phyloP scores from a whole-genome alignment of 225 moss, liverwort and hornwort genomes.

The Sphagnum tenellum region DNA sequence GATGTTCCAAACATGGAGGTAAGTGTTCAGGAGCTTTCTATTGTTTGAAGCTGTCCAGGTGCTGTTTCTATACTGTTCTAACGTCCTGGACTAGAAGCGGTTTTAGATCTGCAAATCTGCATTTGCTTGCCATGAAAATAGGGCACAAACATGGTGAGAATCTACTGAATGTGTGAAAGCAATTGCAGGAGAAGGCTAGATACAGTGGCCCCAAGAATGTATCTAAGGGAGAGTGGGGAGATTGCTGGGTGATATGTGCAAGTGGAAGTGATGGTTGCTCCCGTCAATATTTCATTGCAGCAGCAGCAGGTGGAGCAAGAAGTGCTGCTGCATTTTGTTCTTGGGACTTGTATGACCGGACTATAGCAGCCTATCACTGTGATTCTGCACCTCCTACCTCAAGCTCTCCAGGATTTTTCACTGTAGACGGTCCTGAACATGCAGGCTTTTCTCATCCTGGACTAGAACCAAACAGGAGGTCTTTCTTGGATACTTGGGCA shows the following conservation, averaged over 20 bases:
- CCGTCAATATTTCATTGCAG: slow-evolving; percentile 79
- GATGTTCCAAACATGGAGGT: slow-evolving; percentile 96
- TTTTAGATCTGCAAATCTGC: too few relatives aligned
- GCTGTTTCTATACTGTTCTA: not conserved
- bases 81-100: too few relatives aligned
- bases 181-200: slow-evolving; percentile 60
- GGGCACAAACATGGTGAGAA: not conserved
- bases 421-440: slow-evolving; percentile 26
- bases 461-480: slow-evolving; percentile 10
- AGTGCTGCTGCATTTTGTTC: slow-evolving; percentile 73
- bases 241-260: slow-evolving; percentile 91
- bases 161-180: not conserved
- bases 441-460: slow-evolving; percentile 7
- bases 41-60: not conserved
- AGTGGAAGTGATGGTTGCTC: slow-evolving; percentile 74
- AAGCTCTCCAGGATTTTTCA: slow-evolving; percentile 31
- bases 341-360: slow-evolving; percentile 90
- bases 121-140: too few relatives aligned
- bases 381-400: slow-evolving; percentile 32
- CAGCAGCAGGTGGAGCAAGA: slow-evolving; percentile 53
- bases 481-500: slow-evolving; percentile 29
- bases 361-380: slow-evolving; percentile 59
- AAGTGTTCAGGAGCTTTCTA: not conserved
- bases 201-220: slow-evolving; percentile 39
- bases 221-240: slow-evolving; percentile 60